Evolutionary conservation across 441 rosid genomes (phyloP).

Genomic region (Pelargonium citronellum): DNA sequence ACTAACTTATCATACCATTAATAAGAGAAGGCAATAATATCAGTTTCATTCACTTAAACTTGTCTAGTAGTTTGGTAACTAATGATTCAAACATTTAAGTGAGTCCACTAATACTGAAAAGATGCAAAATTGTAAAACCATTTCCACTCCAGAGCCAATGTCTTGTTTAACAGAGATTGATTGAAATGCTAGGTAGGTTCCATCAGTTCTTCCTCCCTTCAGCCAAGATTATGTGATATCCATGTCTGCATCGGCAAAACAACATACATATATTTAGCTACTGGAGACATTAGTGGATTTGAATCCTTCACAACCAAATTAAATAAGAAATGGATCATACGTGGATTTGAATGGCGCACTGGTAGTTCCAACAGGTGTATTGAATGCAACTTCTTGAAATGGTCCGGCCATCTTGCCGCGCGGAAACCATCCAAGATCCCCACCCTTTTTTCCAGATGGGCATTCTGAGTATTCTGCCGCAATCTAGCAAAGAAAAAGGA

Average conservation of each 20-base stretch:
- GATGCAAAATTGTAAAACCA: neutral
- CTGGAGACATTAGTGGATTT: neutral
- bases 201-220: slow-evolving; percentile 88
- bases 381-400: slow-evolving; percentile 86
- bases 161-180: neutral
- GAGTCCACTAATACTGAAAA: neutral
- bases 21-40: neutral
- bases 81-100: neutral
- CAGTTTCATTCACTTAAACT: neutral
- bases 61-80: neutral
- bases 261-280: neutral
- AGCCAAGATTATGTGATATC: slow-evolving; percentile 70
- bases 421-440: slow-evolving; percentile 98
- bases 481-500: slow-evolving; percentile 34
- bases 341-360: slow-evolving; percentile 95
- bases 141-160: neutral
- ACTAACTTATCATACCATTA: neutral
- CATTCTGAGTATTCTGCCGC: slow-evolving; percentile 94
- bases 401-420: slow-evolving; percentile 98
- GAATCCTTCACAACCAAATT: neutral
- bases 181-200: neutral
- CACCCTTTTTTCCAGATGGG: slow-evolving; percentile 95
- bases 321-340: slow-evolving; percentile 31
- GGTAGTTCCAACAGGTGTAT: slow-evolving; percentile 72
- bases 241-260: slow-evolving; percentile 52